phyloP scores from a whole-genome alignment of 78 protist genomes.

The Dictyostelium purpureum region DNA sequence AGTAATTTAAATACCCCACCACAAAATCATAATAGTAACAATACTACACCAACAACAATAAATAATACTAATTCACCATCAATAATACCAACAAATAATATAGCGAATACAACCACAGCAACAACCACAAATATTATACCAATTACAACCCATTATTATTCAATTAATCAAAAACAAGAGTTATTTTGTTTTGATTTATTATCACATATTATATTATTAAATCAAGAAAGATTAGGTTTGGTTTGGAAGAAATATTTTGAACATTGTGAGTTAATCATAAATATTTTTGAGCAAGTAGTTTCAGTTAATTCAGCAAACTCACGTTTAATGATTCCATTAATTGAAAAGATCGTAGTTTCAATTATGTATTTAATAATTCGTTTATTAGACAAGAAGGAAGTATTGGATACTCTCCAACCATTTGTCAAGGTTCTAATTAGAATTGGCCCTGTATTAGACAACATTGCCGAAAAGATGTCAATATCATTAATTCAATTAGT shows the following conservation, averaged over 20 bases:
- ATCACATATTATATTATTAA: slow-evolving; percentile 52
- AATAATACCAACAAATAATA: not conserved
- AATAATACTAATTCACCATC: not conserved
- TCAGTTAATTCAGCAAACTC: not conserved
- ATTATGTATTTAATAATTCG: slow-evolving; percentile 51
- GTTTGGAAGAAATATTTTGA: slow-evolving; percentile 10
- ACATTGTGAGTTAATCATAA: slow-evolving; percentile 30
- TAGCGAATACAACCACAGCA: not conserved
- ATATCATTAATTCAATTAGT: slow-evolving; percentile 38
- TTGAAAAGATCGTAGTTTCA: slow-evolving; percentile 36
- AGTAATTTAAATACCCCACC: too few relatives aligned
- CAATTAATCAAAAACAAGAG: slow-evolving; percentile 37
- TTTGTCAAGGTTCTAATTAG: not conserved
- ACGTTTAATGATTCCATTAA: not conserved
- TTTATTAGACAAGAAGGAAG: slow-evolving; percentile 5
- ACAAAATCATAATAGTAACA: not conserved
- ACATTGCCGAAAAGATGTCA: slow-evolving; percentile 68
- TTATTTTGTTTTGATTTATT: slow-evolving; percentile 58
- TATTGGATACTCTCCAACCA: not conserved
- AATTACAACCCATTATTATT: not conserved
- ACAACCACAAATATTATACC: not conserved
- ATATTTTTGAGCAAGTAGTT: not conserved
- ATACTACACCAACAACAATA: not conserved
- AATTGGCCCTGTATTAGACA: slow-evolving; percentile 20
- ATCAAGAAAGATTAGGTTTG: slow-evolving; percentile 19